phyloP scores from a whole-genome alignment of 2,329 filamentous ascomycete genomes.

The Xylariaceae sp. region DNA sequence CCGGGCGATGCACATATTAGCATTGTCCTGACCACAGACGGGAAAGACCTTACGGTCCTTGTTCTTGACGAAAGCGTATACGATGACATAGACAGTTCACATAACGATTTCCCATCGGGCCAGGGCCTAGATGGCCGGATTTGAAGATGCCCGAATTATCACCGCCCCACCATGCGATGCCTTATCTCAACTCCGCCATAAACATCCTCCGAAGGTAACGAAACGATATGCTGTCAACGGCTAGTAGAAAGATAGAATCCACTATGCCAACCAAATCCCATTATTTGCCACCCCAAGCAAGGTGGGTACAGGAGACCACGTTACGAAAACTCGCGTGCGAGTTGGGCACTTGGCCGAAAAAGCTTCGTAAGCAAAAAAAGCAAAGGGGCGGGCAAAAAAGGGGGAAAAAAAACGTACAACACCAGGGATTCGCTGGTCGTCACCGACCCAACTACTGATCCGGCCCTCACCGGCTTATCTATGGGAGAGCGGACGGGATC shows the following conservation, averaged over 20 bases:
- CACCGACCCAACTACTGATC: no score
- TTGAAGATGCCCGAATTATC: conserved; percentile 8
- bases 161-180: conserved; percentile 13
- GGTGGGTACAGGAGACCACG: conserved; percentile 9
- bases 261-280: neutral
- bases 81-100: neutral
- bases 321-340: conserved; percentile 7
- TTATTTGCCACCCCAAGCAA: conserved; percentile 6
- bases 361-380: no score
- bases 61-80: conserved; percentile 8
- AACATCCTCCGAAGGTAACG: conserved; percentile 9
- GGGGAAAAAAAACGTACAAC: no score
- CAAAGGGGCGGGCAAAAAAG: no score
- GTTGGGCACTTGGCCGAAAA: neutral
- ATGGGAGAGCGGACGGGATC: no score
- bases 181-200: conserved; percentile 12
- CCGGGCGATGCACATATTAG: conserved; percentile 11
- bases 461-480: no score
- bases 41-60: conserved; percentile 8
- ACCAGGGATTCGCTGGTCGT: no score
- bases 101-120: conserved; percentile 4
- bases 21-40: conserved; percentile 12
- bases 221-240: conserved; percentile 9
- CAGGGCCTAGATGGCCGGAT: conserved; percentile 11
- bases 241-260: conserved; percentile 10